Base-by-base conservation (phyloP, 495 filamentous ascomycete genomes). In the Cercophora newfieldiana region DNA sequence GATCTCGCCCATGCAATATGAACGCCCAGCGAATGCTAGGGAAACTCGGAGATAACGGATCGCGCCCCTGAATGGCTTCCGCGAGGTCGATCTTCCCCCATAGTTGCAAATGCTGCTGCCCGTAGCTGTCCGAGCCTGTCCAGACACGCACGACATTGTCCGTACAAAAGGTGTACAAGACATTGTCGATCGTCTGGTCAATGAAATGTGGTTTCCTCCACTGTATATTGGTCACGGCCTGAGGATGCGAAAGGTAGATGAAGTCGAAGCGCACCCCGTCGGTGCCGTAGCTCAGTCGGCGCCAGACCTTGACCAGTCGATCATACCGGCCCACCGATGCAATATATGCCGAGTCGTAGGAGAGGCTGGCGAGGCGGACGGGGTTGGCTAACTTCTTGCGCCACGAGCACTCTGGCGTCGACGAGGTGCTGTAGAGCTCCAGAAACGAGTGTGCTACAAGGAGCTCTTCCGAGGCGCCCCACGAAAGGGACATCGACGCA, bases 141-240 rank as follows among this genome's bases (percentile, higher is more conserved):
- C 94, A 99, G 54, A 97, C 82, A 63, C 95, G 85, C 59, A 98
- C 76, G 59, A 90, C 84, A 50, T 89, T 88, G 71, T 97, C 96
- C n/a, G 84, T 85, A 71, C 93, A 96, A 63, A 95, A 86, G 0
- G 96, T 97, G 72, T 95, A 98, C n/a, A 99, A 83, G 2, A 96
- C 90, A 77, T 96, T 93, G 47, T 94, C 92, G 48, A 90, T 86
- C 6, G 86, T 89, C 72, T 96, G 91, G 26, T 92, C 92, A 31
- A 84, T 80, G 72, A 94, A 87, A 56, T 84, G 85, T 2, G 91
- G 90, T 59, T 83, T 82, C 30, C 93, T 86, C 95, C 95, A 99
- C 69, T 95, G 89, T 66, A 97, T 81, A 62, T 84, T 86, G 8
- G 91, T 96, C 29, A 99, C 87, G 0, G 89, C 79, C 55, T 84